Conservation (phyloP, 768 basidiomycete genomes). For the Lentinula sp. region DNA sequence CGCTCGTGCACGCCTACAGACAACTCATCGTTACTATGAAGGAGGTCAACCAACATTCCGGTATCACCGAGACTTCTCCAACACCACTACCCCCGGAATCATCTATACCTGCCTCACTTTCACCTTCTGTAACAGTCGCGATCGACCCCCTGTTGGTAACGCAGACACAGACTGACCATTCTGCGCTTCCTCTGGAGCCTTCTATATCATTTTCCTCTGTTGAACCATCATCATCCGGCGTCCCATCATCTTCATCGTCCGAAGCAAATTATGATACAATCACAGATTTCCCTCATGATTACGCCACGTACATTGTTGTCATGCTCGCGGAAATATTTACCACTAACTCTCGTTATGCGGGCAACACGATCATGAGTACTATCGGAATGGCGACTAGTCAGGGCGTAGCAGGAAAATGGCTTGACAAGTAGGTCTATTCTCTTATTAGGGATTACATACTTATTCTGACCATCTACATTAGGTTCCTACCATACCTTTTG, state of each 20-base stretch:
- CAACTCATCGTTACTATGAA: slow-evolving; percentile 60
- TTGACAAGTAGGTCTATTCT: slow-evolving; percentile 45
- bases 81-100: neutral
- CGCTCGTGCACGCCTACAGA: slow-evolving; percentile 63
- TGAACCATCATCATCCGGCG: slow-evolving; percentile 2
- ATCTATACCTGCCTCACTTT: slow-evolving; percentile 8
- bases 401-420: slow-evolving; percentile 23
- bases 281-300: slow-evolving; percentile 17
- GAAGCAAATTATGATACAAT: neutral
- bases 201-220: slow-evolving; percentile 21
- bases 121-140: slow-evolving; percentile 9
- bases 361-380: slow-evolving; percentile 37
- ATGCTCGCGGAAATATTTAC: slow-evolving; percentile 47
- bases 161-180: slow-evolving; percentile 1
- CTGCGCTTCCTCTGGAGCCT: slow-evolving; percentile 10
- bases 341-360: slow-evolving; percentile 41
- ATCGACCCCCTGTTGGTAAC: neutral
- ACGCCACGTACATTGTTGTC: slow-evolving; percentile 34
- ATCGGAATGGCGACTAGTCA: slow-evolving; percentile 30
- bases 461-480: slow-evolving; percentile 15
- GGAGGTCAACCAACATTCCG: slow-evolving; percentile 46
- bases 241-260: neutral
- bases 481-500: slow-evolving; percentile 68
- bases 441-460: neutral
- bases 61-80: neutral